Percentiles rank a stretch among this genome's conserved stretches.
phyloP scores from a whole-genome alignment of 139 green algal genomes.

The Trebouxia sp. region DNA sequence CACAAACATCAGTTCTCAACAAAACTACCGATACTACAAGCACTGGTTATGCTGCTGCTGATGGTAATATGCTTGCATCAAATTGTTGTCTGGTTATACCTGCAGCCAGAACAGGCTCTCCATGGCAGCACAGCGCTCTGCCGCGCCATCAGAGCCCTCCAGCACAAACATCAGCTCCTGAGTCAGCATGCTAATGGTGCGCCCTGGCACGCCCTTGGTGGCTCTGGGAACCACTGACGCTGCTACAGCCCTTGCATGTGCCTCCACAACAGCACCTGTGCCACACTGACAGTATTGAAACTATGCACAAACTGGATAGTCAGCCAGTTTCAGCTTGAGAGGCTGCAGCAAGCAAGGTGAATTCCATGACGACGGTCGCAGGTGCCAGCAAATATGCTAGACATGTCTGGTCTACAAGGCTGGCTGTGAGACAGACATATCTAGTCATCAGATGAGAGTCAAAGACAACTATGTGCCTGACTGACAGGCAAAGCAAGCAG shows the following conservation, averaged over 20 bases:
- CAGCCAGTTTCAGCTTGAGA: too few relatives aligned
- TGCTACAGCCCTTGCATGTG: constrained; percentile 22
- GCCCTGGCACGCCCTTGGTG: constrained; percentile 6
- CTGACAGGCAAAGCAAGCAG: too few relatives aligned
- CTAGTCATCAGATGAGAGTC: neutral
- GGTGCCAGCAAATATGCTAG: too few relatives aligned
- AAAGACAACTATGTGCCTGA: too few relatives aligned
- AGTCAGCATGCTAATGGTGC: neutral
- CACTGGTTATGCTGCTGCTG: too few relatives aligned
- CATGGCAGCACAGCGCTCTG: constrained; percentile 48
- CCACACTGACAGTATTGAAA: neutral
- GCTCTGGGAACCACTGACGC: neutral
- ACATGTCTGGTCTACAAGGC: neutral
- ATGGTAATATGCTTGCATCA: too few relatives aligned
- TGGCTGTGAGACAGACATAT: neutral
- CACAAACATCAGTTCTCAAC: too few relatives aligned
- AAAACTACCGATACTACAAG: too few relatives aligned
- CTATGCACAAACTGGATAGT: neutral
- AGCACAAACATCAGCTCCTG: constrained; percentile 17
- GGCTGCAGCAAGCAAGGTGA: too few relatives aligned
- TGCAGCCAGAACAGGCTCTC: constrained; percentile 63
- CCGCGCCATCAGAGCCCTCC: constrained; percentile 37
- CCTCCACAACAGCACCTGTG: constrained; percentile 33
- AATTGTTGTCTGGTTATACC: constrained; percentile 27
- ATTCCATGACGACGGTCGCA: too few relatives aligned